Percentiles rank a stretch among this genome's conserved stretches.
Conservation (phyloP, 2,329 filamentous ascomycete genomes). For the Xylaria sp. region DNA sequence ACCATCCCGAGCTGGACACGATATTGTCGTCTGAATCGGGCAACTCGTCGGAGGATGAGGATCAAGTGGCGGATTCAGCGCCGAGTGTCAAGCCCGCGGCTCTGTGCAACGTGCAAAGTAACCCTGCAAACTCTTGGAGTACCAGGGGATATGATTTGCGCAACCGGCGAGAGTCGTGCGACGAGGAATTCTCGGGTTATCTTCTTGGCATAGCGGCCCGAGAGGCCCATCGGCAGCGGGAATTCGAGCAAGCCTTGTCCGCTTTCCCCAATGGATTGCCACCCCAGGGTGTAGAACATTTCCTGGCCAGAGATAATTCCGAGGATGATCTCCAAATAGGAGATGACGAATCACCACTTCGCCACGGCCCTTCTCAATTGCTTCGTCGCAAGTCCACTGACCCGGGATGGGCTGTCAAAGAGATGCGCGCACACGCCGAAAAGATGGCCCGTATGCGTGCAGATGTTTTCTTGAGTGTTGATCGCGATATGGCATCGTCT, state of each 20-base stretch:
- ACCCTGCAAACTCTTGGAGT: constrained; percentile 30
- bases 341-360: constrained; percentile 37
- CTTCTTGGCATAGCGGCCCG: constrained; percentile 73
- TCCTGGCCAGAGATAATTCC: constrained; percentile 60
- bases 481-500: constrained; percentile 27
- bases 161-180: constrained; percentile 61
- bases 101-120: constrained; percentile 27
- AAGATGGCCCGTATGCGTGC: constrained; percentile 50
- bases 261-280: constrained; percentile 68
- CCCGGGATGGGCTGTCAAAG: constrained; percentile 68
- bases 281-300: constrained; percentile 67
- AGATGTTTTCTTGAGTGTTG: constrained; percentile 31
- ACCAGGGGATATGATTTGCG: constrained; percentile 37
- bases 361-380: constrained; percentile 34
- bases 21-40: constrained; percentile 41
- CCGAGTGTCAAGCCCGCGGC: constrained; percentile 24
- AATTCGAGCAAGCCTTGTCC: constrained; percentile 70
- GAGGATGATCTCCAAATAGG: constrained; percentile 45
- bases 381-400: constrained; percentile 56
- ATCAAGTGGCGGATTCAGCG: constrained; percentile 11
- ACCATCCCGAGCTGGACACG: constrained; percentile 39
- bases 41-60: constrained; percentile 33
- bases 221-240: constrained; percentile 66
- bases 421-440: constrained; percentile 74
- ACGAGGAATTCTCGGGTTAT: constrained; percentile 71